Evolutionary conservation across 495 filamentous ascomycete species (phyloP).

Genomic region (Talaromyces proteolyticus): DNA sequence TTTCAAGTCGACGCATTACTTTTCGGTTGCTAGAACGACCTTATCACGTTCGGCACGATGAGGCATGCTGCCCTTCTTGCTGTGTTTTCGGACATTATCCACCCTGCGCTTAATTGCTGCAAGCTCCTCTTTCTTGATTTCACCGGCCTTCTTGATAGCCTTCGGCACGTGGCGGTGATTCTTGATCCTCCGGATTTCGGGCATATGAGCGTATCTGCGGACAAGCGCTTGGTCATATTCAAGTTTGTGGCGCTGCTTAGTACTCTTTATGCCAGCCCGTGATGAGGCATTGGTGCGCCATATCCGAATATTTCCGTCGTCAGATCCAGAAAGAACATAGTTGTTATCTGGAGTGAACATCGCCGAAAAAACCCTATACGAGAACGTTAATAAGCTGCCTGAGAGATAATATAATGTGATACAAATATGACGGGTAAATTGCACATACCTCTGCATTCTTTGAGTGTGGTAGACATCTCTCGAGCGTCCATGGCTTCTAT

Average conservation of each 20-base stretch:
- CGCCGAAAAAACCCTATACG: slow-evolving; percentile 67
- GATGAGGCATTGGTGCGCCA: slow-evolving; percentile 89
- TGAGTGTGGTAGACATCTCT: slow-evolving; percentile 96
- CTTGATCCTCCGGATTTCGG: slow-evolving; percentile 85
- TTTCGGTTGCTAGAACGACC: slow-evolving; percentile 74
- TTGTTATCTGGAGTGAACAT: slow-evolving; percentile 83
- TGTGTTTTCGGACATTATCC: slow-evolving; percentile 92
- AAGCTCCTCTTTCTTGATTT: slow-evolving; percentile 93
- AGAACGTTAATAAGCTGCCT: slow-evolving; percentile 8
- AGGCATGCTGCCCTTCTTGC: slow-evolving; percentile 62
- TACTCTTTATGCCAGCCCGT: slow-evolving; percentile 77
- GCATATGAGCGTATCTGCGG: slow-evolving; percentile 89
- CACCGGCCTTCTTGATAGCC: slow-evolving; percentile 92
- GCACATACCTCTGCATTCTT: slow-evolving; percentile 74
- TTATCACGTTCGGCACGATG: slow-evolving; percentile 87
- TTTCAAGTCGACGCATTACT: slow-evolving; percentile 38
- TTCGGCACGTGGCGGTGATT: slow-evolving; percentile 89
- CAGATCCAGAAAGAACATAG: slow-evolving; percentile 79
- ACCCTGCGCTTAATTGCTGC: slow-evolving; percentile 78
- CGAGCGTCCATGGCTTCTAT: slow-evolving; percentile 72
- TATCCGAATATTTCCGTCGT: slow-evolving; percentile 90
- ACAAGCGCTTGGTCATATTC: slow-evolving; percentile 86
- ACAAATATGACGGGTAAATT: too few relatives aligned
- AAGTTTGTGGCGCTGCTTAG: slow-evolving; percentile 75
- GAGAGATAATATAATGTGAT: neutral